phyloP scores from a whole-genome alignment of 202 grass and related monocot genomes.

The Setaria italica region DNA sequence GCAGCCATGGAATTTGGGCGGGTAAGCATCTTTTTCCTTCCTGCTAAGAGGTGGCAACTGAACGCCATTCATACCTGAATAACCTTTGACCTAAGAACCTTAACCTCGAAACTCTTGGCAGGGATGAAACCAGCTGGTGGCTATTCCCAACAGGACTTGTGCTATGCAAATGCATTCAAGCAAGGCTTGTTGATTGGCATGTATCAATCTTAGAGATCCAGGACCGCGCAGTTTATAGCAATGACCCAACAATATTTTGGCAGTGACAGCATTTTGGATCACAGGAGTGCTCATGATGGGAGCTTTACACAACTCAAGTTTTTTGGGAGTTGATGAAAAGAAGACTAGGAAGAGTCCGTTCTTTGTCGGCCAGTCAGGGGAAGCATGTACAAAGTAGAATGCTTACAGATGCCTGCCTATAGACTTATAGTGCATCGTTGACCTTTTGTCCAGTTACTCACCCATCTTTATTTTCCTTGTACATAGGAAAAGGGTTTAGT shows the following conservation, averaged over 20 bases:
- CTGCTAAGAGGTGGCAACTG: background rate
- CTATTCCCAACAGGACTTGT: slow-evolving; percentile 79
- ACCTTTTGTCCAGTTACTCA: slow-evolving; percentile 49
- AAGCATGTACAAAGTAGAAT: slow-evolving; percentile 53
- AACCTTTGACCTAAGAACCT: slow-evolving; percentile 7
- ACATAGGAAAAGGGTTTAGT: slow-evolving; percentile 58
- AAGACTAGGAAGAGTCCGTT: slow-evolving; percentile 33
- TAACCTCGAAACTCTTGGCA: slow-evolving; percentile 43
- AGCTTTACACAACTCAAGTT: slow-evolving; percentile 52
- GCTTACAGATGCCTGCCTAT: slow-evolving; percentile 45
- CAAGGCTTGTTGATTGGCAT: slow-evolving; percentile 94
- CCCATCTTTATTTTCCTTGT: slow-evolving; percentile 53
- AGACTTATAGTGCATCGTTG: slow-evolving; percentile 17
- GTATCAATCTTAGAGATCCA: slow-evolving; percentile 96
- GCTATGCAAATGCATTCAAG: slow-evolving; percentile 94
- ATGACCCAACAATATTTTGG: slow-evolving; percentile 82
- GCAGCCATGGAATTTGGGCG: slow-evolving; percentile 87
- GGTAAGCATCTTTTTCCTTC: slow-evolving; percentile 54
- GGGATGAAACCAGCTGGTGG: slow-evolving; percentile 97
- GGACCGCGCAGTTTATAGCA: slow-evolving; percentile 90
- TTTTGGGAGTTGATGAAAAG: slow-evolving; percentile 62
- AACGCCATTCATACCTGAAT: background rate
- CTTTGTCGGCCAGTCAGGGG: slow-evolving; percentile 36
- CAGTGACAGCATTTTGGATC: slow-evolving; percentile 52
- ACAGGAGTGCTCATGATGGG: background rate